Evolutionary conservation across 352 stramenopile genomes (phyloP).

Genomic region (Phytophthora hybrid): DNA sequence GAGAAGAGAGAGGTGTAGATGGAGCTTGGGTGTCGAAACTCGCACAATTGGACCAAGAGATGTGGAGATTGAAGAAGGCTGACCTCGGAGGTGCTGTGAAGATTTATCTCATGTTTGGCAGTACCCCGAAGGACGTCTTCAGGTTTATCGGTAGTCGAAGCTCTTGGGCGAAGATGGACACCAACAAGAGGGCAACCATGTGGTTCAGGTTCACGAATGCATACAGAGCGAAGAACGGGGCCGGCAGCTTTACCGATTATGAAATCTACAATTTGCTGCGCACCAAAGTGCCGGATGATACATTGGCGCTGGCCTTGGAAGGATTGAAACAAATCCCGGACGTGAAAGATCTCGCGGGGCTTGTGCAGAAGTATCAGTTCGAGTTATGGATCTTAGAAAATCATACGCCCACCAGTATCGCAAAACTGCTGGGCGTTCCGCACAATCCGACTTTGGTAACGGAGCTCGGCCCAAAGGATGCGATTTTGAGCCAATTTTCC

Average conservation of each 20-base stretch:
- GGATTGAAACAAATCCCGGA: background rate
- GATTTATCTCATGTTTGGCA: too few relatives aligned
- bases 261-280: background rate
- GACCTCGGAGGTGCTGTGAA: too few relatives aligned
- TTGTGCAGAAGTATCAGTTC: background rate
- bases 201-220: background rate
- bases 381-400: background rate
- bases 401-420: background rate
- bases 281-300: background rate
- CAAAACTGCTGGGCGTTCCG: background rate
- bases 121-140: background rate
- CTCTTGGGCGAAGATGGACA: background rate
- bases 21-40: too few relatives aligned
- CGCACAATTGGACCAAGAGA: too few relatives aligned
- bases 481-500: background rate
- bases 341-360: background rate
- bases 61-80: too few relatives aligned
- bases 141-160: background rate
- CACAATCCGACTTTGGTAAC: background rate
- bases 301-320: background rate
- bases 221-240: background rate
- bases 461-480: background rate
- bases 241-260: background rate
- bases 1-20: too few relatives aligned
- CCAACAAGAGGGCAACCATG: background rate